Evolutionary conservation across 352 stramenopile genomes (phyloP), one percentile per base, ranked within the genome.

Genomic region (Phytophthora kernoviae): DNA sequence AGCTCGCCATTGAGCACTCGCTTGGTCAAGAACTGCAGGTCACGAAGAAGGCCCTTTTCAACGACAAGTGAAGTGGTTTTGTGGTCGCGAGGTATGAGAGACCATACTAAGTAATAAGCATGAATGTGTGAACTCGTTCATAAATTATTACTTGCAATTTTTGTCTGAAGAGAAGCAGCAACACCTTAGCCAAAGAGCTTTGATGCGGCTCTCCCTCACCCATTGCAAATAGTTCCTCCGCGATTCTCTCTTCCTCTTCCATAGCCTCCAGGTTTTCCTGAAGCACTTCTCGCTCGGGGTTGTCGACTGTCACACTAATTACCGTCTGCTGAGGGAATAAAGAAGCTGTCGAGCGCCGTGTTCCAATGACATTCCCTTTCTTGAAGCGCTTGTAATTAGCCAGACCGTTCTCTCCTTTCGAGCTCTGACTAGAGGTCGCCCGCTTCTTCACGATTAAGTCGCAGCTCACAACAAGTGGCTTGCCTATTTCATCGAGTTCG

Each of bases 351-450:
- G 77, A 81, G 2, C 54, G 65, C n/a, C 68, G 54, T n/a, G 65
- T 69, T n/a, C 62, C 52, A 22, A 70, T 79, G 8, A 70, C 70
- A 26, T 90, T 91, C 17, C 83, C 79, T 54, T 96, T 96, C 40
- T 84, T 89, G 60, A 96, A 96, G 8, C 81, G 81, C 70, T 96
- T 96, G 58, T 87, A 94, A 36, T 96, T 93, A 37, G 70, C 51
- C 12, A 73, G 49, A 10, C 58, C 44, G n/a, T 58, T 41, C 32
- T 27, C 44, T 27, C 33, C 41, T 15, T n/a, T 51, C 37, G 30
- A 40, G 42, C 22, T n/a, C 26, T 42, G 30, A 20, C 11, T 40
- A 30, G 26, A 15, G 5, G 46, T 44, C 5, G 50, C 44, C 22
- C 40, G 54, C 36, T 69, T 77, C 47, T 80, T 87, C 11, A 88